Conservation (phyloP, 352 stramenopile genomes). For the Globisporangium uncinulatum region DNA sequence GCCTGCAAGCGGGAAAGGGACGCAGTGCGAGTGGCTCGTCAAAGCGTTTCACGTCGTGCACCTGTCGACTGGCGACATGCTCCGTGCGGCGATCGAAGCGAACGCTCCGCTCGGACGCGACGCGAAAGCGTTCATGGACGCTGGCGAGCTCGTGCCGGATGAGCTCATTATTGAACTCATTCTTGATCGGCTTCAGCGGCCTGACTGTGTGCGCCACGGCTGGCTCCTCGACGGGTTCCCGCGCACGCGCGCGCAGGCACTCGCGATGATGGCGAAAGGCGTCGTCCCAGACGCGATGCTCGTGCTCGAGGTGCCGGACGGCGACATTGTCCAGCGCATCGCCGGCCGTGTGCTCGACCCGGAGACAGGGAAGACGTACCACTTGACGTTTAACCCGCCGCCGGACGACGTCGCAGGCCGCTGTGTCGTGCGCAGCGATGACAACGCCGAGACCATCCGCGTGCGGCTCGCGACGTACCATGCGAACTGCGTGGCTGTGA, state of each 20-base stretch:
- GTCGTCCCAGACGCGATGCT: slow-evolving; percentile 92
- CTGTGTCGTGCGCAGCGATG: slow-evolving; percentile 67
- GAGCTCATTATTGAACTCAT: slow-evolving; percentile 94
- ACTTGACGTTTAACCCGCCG: slow-evolving; percentile 83
- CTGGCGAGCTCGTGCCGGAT: slow-evolving; percentile 90
- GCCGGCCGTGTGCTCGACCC: slow-evolving; percentile 89
- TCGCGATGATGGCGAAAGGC: slow-evolving; percentile 42
- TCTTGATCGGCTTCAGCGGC: slow-evolving; percentile 68
- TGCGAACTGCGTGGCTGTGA: slow-evolving; percentile 48
- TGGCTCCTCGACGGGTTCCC: slow-evolving; percentile 96
- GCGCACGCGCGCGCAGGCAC: slow-evolving; percentile 81
- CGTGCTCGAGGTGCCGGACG: slow-evolving; percentile 92
- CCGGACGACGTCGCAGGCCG: slow-evolving; percentile 56
- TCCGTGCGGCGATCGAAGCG: slow-evolving; percentile 84
- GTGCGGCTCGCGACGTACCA: slow-evolving; percentile 86
- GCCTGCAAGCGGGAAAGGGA: slow-evolving; percentile 94
- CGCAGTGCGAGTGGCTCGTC: slow-evolving; percentile 93
- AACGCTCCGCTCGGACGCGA: slow-evolving; percentile 51
- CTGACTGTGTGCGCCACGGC: slow-evolving; percentile 63
- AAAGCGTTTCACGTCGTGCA: slow-evolving; percentile 91
- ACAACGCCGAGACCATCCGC: slow-evolving; percentile 88
- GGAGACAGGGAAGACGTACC: slow-evolving; percentile 90
- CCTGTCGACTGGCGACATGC: slow-evolving; percentile 93
- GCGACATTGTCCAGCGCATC: slow-evolving; percentile 93
- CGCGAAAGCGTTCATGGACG: slow-evolving; percentile 92